phyloP scores from a whole-genome alignment of 371 early-diverging fungal genomes.

The Mucor plumbeus region DNA sequence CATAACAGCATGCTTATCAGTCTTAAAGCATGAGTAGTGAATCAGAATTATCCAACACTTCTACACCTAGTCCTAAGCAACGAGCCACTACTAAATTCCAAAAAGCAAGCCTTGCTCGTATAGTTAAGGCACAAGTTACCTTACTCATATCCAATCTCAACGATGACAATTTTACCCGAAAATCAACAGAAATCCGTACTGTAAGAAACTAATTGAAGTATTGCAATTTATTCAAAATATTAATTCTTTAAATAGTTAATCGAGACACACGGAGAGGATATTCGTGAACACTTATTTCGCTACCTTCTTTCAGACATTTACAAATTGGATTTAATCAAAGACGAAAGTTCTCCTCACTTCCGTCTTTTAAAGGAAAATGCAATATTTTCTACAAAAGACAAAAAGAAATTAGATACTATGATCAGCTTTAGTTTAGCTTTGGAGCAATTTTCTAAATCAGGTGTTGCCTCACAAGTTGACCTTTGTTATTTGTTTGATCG shows the following conservation, averaged over 20 bases:
- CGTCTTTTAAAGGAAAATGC: constrained; percentile 58
- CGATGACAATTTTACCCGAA: constrained; percentile 56
- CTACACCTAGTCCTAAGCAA: constrained; percentile 33
- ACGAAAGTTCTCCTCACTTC: constrained; percentile 43
- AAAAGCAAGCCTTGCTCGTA: constrained; percentile 56
- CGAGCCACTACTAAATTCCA: constrained; percentile 36
- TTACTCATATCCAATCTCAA: constrained; percentile 61
- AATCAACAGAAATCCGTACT: constrained; percentile 55
- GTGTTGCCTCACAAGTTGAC: constrained; percentile 46
- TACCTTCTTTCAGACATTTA: constrained; percentile 53
- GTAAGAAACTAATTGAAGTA: constrained; percentile 40
- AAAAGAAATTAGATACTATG: constrained; percentile 41
- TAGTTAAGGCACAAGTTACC: constrained; percentile 68
- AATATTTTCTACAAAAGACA: constrained; percentile 25
- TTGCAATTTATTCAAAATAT: constrained; percentile 1
- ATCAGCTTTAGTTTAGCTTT: constrained; percentile 53
- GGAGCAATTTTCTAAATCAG: constrained; percentile 49
- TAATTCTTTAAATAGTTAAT: constrained; percentile 46
- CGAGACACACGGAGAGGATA: constrained; percentile 61
- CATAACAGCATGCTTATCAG: constrained; percentile 23
- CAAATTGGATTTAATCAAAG: constrained; percentile 24
- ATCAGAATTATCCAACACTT: constrained; percentile 35
- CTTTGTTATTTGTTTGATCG: constrained; percentile 49
- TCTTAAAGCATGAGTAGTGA: constrained; percentile 46
- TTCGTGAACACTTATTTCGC: constrained; percentile 61